phyloP scores from a whole-genome alignment of 1,139 yeast genomes.

The Magnusiomyces tetraspermus region DNA sequence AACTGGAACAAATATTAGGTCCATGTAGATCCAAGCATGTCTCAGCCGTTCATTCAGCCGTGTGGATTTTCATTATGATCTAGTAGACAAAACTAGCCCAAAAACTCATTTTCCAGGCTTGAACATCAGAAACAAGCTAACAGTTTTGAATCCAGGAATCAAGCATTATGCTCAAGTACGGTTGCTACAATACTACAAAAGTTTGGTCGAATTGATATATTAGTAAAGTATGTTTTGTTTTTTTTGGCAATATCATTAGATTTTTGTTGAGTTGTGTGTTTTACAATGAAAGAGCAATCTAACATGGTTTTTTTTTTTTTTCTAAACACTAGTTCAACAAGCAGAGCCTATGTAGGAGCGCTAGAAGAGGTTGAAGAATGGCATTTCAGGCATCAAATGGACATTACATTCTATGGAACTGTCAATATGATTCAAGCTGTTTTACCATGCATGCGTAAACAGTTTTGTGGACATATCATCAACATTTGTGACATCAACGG shows the following conservation, averaged over 20 bases:
- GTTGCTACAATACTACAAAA: constrained; percentile 21
- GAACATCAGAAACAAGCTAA: not conserved
- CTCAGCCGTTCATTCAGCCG: not conserved
- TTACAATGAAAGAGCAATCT: too few relatives aligned
- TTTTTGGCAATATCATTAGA: not conserved
- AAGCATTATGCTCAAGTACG: constrained; percentile 26
- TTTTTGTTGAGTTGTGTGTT: not conserved
- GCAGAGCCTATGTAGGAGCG: constrained; percentile 22
- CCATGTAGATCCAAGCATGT: not conserved
- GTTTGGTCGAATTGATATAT: constrained; percentile 26
- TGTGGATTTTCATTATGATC: too few relatives aligned
- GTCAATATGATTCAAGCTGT: constrained; percentile 27
- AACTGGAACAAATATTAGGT: not conserved
- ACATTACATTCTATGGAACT: constrained; percentile 25
- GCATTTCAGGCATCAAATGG: constrained; percentile 28
- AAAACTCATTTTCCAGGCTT: too few relatives aligned
- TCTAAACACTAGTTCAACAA: constrained; percentile 12
- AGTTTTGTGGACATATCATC: constrained; percentile 27
- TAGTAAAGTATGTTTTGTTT: constrained; percentile 18
- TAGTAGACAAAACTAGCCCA: too few relatives aligned
- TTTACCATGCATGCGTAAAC: constrained; percentile 24
- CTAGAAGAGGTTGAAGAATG: constrained; percentile 28
- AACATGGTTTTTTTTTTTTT: constrained; percentile 6
- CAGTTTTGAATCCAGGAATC: constrained; percentile 11
- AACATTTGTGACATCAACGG: constrained; percentile 29